phyloP scores from a whole-genome alignment of 2,329 filamentous ascomycete genomes.

The Sphaerostilbella broomeana region DNA sequence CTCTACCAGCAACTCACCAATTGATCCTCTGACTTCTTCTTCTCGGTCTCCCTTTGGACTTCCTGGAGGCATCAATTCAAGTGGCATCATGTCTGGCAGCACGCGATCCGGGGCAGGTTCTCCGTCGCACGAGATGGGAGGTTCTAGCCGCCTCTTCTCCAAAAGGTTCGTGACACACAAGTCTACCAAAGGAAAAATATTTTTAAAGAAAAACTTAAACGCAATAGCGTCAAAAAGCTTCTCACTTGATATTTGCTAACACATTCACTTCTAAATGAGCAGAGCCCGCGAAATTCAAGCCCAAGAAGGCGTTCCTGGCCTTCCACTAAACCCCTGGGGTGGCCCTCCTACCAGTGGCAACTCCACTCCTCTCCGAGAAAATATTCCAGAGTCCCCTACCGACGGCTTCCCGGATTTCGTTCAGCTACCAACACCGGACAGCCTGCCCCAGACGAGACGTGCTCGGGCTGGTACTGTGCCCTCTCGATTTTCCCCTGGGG shows the following conservation, averaged over 20 bases:
- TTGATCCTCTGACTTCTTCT: constrained; percentile 59
- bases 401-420: constrained; percentile 92
- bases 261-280: not conserved
- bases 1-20: constrained; percentile 71
- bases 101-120: constrained; percentile 84
- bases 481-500: constrained; percentile 80
- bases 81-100: constrained; percentile 52
- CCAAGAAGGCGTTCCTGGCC: constrained; percentile 75
- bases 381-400: constrained; percentile 92
- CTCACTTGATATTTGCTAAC: too few relatives aligned
- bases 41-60: constrained; percentile 69
- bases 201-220: not conserved
- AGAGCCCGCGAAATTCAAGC: constrained; percentile 96
- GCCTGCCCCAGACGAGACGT: constrained; percentile 63
- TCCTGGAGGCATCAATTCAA: constrained; percentile 53
- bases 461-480: constrained; percentile 93
- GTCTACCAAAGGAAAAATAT: too few relatives aligned
- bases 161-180: constrained; percentile 65
- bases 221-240: too few relatives aligned
- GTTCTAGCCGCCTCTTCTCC: constrained; percentile 71
- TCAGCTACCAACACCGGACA: constrained; percentile 60
- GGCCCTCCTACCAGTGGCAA: constrained; percentile 94
- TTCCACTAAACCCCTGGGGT: constrained; percentile 73
- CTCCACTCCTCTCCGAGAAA: constrained; percentile 92
- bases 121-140: constrained; percentile 82